A percentile compares a stretch with the other conserved stretches of the same genome.
Evolutionary conservation across 2,329 filamentous ascomycete species (phyloP).

Genomic region (Trichoderma sp.): DNA sequence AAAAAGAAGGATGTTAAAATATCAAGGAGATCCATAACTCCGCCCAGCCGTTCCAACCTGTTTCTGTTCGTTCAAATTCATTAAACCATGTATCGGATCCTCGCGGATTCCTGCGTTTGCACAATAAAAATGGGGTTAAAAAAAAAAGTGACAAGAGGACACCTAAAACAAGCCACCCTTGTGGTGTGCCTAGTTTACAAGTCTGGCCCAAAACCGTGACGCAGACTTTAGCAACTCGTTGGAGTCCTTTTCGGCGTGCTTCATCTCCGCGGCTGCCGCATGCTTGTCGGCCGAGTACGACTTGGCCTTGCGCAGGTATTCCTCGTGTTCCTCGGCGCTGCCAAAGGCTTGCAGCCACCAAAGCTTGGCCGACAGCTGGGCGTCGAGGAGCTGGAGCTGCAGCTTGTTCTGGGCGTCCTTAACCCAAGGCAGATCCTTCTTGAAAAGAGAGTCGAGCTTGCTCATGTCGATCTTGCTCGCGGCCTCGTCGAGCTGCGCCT

Average conservation of each 20-base stretch:
- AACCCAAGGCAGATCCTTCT: slow-evolving; percentile 32
- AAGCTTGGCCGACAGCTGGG: slow-evolving; percentile 59
- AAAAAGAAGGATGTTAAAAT: not conserved
- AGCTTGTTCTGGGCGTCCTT: slow-evolving; percentile 45
- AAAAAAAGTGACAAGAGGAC: slow-evolving; percentile 12
- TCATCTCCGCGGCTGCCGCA: slow-evolving; percentile 38
- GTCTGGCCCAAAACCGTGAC: slow-evolving; percentile 33
- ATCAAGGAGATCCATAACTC: slow-evolving; percentile 15
- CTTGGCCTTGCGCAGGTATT: slow-evolving; percentile 53
- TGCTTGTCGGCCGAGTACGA: slow-evolving; percentile 45
- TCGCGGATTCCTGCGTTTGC: not conserved
- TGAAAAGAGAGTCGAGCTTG: slow-evolving; percentile 30
- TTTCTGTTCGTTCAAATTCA: slow-evolving; percentile 14
- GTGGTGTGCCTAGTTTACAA: slow-evolving; percentile 10
- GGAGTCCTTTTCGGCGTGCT: slow-evolving; percentile 31
- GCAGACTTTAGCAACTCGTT: slow-evolving; percentile 35
- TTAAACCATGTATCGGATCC: slow-evolving; percentile 18
- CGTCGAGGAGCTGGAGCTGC: slow-evolving; percentile 51
- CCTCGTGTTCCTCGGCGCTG: slow-evolving; percentile 49
- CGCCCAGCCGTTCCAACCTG: slow-evolving; percentile 15
- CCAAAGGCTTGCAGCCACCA: slow-evolving; percentile 60
- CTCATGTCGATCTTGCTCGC: slow-evolving; percentile 29
- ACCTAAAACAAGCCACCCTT: not conserved
- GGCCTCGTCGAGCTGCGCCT: slow-evolving; percentile 30
- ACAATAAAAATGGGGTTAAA: not conserved